phyloP scores from a whole-genome alignment of 306 rosid species.

The Arachis stenosperma region DNA sequence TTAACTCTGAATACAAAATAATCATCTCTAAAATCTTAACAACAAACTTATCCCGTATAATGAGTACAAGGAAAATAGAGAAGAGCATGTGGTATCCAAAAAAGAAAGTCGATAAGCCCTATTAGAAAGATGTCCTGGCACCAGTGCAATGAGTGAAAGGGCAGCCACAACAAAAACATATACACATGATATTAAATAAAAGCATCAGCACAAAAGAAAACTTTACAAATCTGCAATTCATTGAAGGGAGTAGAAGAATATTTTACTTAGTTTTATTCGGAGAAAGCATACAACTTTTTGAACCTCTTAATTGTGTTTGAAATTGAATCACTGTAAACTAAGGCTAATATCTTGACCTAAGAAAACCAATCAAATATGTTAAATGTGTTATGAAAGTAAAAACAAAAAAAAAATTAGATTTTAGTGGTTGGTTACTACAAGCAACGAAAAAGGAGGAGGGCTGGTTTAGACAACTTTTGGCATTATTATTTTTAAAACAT shows the following conservation, averaged over 20 bases:
- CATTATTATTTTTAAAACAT: conserved; percentile 30
- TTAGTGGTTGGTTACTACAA: conserved; percentile 34
- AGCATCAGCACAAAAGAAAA: conserved; percentile 35
- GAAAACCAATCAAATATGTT: conserved; percentile 16
- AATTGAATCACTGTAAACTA: background rate
- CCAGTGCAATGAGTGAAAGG: conserved; percentile 79
- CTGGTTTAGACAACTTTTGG: conserved; percentile 37
- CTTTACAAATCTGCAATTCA: background rate
- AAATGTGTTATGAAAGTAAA: conserved; percentile 2
- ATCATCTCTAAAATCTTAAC: conserved; percentile 3
- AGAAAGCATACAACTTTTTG: background rate
- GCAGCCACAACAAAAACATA: conserved; percentile 92
- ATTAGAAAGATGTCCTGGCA: conserved; percentile 72
- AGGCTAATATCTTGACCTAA: background rate
- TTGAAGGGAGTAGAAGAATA: background rate
- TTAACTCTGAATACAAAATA: conserved; percentile 10
- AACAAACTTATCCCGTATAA: conserved; percentile 68
- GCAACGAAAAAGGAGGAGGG: background rate
- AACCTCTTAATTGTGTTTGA: background rate
- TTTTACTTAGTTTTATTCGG: conserved; percentile 19
- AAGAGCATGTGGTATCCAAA: conserved; percentile 84
- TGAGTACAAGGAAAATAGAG: conserved; percentile 75
- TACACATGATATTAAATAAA: conserved; percentile 13
- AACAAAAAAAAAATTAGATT: background rate
- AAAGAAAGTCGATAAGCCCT: conserved; percentile 92